These are phyloP conservation scores for Globisporangium emineosum DNA, from an alignment of 352 stramenopile genomes.

Conservation along the genomic window DNA sequence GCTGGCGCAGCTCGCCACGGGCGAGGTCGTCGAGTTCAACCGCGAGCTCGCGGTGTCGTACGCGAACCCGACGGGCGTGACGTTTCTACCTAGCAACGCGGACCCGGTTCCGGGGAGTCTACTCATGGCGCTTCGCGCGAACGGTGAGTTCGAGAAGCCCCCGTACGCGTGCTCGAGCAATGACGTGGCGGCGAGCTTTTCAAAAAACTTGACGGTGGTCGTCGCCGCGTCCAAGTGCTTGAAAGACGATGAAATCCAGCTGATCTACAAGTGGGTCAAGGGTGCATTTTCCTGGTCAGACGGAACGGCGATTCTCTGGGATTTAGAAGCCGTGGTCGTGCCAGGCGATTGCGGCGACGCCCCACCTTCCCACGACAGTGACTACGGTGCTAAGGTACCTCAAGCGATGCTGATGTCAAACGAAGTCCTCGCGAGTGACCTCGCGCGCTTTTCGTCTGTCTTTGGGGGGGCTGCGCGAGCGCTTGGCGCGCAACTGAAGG, in stretches of 20 bases:
- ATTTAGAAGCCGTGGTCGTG: slow-evolving; percentile 14
- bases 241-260: slow-evolving; percentile 26
- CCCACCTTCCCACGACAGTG: slow-evolving; percentile 7
- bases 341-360: slow-evolving; percentile 30
- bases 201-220: slow-evolving; percentile 28
- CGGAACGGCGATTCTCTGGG: neutral
- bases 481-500: too few relatives aligned
- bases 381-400: neutral
- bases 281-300: too few relatives aligned
- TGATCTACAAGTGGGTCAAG: slow-evolving; percentile 47
- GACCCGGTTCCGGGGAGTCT: slow-evolving; percentile 13
- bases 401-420: too few relatives aligned
- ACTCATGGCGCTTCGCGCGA: neutral
- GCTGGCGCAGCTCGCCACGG: slow-evolving; percentile 12
- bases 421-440: slow-evolving; percentile 6
- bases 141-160: slow-evolving; percentile 1
- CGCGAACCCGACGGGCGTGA: slow-evolving; percentile 6
- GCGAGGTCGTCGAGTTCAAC: slow-evolving; percentile 18
- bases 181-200: slow-evolving; percentile 2
- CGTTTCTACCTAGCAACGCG: slow-evolving; percentile 21
- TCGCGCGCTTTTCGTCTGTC: slow-evolving; percentile 3
- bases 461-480: neutral
- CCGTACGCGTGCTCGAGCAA: slow-evolving; percentile 5
- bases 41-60: slow-evolving; percentile 15
- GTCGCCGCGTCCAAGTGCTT: slow-evolving; percentile 62